Evolutionary conservation across 2,329 filamentous ascomycete species (phyloP).

Genomic region (Salinomyces thailandicus): DNA sequence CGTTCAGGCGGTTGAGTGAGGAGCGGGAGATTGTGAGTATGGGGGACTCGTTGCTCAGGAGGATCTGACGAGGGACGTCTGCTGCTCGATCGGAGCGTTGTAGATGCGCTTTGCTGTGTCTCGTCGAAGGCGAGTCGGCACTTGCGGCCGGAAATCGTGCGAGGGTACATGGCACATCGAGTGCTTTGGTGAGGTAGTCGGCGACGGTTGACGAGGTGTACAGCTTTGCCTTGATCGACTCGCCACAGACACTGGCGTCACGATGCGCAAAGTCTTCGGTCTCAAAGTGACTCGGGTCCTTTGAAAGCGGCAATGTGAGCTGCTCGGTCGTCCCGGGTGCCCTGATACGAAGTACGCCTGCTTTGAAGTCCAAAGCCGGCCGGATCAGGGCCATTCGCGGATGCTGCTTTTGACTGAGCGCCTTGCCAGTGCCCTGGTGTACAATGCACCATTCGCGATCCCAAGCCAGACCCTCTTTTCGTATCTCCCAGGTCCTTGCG

Average conservation of each 20-base stretch:
- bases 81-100: constrained; percentile 27
- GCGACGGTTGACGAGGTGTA: constrained; percentile 60
- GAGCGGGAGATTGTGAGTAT: constrained; percentile 74
- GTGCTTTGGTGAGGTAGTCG: constrained; percentile 62
- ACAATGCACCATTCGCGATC: constrained; percentile 95
- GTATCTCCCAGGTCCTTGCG: constrained; percentile 61
- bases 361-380: constrained; percentile 61
- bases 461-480: constrained; percentile 76
- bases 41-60: constrained; percentile 87
- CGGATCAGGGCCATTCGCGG: constrained; percentile 77
- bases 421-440: constrained; percentile 72
- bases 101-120: constrained; percentile 63
- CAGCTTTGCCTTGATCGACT: constrained; percentile 57
- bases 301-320: constrained; percentile 50
- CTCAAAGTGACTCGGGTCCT: constrained; percentile 51
- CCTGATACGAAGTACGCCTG: constrained; percentile 54
- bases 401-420: constrained; percentile 79
- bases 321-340: constrained; percentile 26
- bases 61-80: constrained; percentile 46
- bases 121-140: constrained; percentile 47
- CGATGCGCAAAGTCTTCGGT: constrained; percentile 20
- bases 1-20: constrained; percentile 70
- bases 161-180: constrained; percentile 71
- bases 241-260: constrained; percentile 70
- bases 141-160: constrained; percentile 62